A percentile compares a stretch with the other conserved stretches of the same genome.
These are phyloP conservation scores for Linum tenue DNA, from an alignment of 345 rosid species.

Conservation along the genomic window DNA sequence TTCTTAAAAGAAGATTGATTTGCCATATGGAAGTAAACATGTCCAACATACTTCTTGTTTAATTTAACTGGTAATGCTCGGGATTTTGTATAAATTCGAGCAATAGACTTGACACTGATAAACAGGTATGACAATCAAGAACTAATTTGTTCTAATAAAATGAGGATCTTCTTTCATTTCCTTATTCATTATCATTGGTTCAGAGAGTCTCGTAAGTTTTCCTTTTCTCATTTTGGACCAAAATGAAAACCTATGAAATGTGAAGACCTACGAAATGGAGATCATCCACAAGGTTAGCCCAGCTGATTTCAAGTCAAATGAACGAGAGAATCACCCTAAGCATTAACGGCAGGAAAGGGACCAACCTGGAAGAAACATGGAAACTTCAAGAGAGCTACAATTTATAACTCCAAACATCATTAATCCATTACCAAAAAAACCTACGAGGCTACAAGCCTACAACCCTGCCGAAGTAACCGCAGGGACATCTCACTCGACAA, in stretches of 20 bases:
- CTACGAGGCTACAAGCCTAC: not conserved
- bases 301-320: constrained; percentile 11
- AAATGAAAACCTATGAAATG: not conserved
- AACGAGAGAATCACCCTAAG: not conserved
- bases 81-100: too few relatives aligned
- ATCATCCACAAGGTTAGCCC: constrained; percentile 4
- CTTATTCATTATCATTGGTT: too few relatives aligned
- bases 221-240: not conserved
- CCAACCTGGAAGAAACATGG: not conserved
- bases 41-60: too few relatives aligned
- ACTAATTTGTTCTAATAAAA: too few relatives aligned
- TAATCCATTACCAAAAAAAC: too few relatives aligned
- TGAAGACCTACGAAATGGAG: constrained; percentile 13
- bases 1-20: too few relatives aligned
- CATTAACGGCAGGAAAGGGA: not conserved
- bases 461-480: not conserved
- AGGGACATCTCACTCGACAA: not conserved
- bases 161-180: too few relatives aligned
- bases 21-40: too few relatives aligned
- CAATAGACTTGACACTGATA: too few relatives aligned
- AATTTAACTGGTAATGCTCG: too few relatives aligned
- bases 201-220: too few relatives aligned
- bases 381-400: not conserved
- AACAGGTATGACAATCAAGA: too few relatives aligned
- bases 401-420: not conserved